Evolutionary conservation across 352 stramenopile species (phyloP), one percentile per base, ranked within the genome.

Genomic region (Pythium guiyangense): DNA sequence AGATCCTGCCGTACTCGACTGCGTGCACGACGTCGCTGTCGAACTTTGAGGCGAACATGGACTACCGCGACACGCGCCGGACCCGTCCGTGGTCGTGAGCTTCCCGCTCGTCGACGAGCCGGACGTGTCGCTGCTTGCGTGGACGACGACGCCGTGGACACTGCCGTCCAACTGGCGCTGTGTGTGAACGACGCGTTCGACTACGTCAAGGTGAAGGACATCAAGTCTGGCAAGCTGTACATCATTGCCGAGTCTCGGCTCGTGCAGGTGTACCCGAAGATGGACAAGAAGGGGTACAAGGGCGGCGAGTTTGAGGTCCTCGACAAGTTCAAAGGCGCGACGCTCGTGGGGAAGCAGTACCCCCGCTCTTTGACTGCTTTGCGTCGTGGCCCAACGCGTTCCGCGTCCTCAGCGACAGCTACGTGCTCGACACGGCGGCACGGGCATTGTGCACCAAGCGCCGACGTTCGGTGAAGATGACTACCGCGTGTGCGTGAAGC

Each of bases 121-220:
- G 0, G 67, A 88, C 4, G 85, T 88, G n/a, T 82, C 90, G 51
- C 63, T 99, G 10, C 75, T 98, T 27, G 97, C 96, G 3, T 99
- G 97, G 97, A 99, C 97, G 20, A 99, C 97, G 14, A 99, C 97
- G n/a, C 97, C 97, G 0, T 99, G 97, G 97, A 99, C 97, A 9
- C 73, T 99, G 27, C 97, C 97, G 11, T 97, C 87, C 63, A 99
- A 99, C 84, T 99, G 67, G 96, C 96, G 34, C 66, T 99, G 2
- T 99, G 97, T 60, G 97, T 99, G 18, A 98, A 99, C 71, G 86
- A 94, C 10, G 65, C 85, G 3, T 91, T 99, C 35, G 83, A 97
- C 63, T 99, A 99, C 75, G 87, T 99, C 37, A 98, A 99, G 72
- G 86, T 99, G 42, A 92, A 97, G 59, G 97, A 99, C 68, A 76